phyloP scores from a whole-genome alignment of 768 basidiomycete genomes.

The Mycena chlorophos region DNA sequence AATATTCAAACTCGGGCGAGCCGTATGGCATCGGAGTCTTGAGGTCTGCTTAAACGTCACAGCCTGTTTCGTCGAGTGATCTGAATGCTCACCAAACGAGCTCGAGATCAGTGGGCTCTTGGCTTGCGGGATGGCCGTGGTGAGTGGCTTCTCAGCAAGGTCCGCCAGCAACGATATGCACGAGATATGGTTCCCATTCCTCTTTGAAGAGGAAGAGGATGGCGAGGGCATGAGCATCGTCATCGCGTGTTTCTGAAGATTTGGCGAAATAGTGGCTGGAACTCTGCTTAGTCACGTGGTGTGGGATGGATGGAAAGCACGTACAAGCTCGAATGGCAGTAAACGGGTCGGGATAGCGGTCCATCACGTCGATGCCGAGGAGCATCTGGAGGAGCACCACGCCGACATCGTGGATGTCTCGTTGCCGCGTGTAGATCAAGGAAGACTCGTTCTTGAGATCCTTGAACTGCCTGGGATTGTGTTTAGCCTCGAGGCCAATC shows the following conservation, averaged over 20 bases:
- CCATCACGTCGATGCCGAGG: slow-evolving; percentile 68
- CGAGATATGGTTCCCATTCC: slow-evolving; percentile 55
- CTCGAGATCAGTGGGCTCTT: slow-evolving; percentile 29
- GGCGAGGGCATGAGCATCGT: slow-evolving; percentile 57
- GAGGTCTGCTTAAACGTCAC: slow-evolving; percentile 34
- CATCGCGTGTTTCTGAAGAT: slow-evolving; percentile 50
- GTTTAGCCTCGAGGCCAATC: too few species aligned
- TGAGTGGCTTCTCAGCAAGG: slow-evolving; percentile 45
- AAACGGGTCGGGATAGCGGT: slow-evolving; percentile 53
- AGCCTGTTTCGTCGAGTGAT: slow-evolving; percentile 6
- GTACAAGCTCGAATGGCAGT: slow-evolving; percentile 59
- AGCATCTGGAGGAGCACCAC: slow-evolving; percentile 85
- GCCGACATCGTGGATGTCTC: slow-evolving; percentile 83
- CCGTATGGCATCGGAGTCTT: slow-evolving; percentile 55
- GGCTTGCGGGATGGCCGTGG: slow-evolving; percentile 27
- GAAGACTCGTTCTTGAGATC: slow-evolving; percentile 80
- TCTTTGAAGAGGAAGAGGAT: background rate
- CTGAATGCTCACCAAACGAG: slow-evolving; percentile 24
- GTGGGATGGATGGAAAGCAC: slow-evolving; percentile 19
- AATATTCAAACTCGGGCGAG: slow-evolving; percentile 71
- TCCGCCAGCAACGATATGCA: slow-evolving; percentile 61
- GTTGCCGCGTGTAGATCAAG: slow-evolving; percentile 66
- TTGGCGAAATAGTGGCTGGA: slow-evolving; percentile 54
- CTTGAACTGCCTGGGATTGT: slow-evolving; percentile 62
- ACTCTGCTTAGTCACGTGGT: background rate